phyloP scores from a whole-genome alignment of 371 early-diverging fungal species.

The Chytridiales sp. region DNA sequence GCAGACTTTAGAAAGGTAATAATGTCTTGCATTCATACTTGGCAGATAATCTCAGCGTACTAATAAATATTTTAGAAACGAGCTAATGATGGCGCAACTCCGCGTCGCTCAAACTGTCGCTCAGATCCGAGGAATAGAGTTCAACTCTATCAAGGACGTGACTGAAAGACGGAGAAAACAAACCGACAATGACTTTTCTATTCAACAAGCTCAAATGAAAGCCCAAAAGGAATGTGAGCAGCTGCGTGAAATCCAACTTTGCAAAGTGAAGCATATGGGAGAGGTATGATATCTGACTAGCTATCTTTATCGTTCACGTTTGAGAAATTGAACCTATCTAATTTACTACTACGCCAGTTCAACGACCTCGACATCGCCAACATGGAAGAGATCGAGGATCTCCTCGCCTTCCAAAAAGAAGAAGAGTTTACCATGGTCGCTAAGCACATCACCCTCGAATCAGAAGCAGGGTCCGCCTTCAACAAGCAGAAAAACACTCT shows the following conservation, averaged over 20 bases:
- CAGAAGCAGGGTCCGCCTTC: conserved; percentile 4
- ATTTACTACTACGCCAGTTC: conserved; percentile 5
- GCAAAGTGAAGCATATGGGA: conserved; percentile 22
- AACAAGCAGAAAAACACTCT: conserved; percentile 14
- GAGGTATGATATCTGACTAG: conserved; percentile 15
- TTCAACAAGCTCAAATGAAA: conserved; percentile 21
- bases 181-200: conserved; percentile 22
- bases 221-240: conserved; percentile 30
- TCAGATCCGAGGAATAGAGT: conserved; percentile 24
- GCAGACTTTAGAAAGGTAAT: conserved; percentile 23
- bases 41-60: too few species aligned
- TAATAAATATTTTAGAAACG: too few species aligned
- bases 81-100: conserved; percentile 19
- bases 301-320: background rate
- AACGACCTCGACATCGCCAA: conserved; percentile 29
- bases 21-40: background rate
- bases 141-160: conserved; percentile 20
- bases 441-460: conserved; percentile 18
- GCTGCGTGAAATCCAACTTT: conserved; percentile 25
- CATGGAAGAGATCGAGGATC: conserved; percentile 26
- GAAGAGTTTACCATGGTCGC: conserved; percentile 25
- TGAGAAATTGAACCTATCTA: too few species aligned
- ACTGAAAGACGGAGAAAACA: conserved; percentile 16
- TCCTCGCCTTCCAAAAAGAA: conserved; percentile 6
- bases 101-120: conserved; percentile 20